Percentiles rank a stretch among this genome's conserved stretches.
phyloP scores from a whole-genome alignment of 805 yeast species.

The Saccharomycopsis sp. region DNA sequence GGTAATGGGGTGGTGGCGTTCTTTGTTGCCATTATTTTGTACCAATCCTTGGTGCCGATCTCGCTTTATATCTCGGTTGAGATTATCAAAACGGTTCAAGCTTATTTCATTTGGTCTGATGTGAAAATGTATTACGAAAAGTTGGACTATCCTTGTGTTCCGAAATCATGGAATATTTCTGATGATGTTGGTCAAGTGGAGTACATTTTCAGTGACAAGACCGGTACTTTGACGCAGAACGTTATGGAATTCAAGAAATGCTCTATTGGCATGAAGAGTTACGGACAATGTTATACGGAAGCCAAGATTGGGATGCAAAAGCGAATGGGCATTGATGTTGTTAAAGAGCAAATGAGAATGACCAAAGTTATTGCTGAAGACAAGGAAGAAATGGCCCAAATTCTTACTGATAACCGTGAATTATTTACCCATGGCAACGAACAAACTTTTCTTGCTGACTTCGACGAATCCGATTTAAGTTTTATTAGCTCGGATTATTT shows the following conservation, averaged over 20 bases:
- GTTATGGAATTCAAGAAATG: slow-evolving; percentile 78
- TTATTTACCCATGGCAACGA: slow-evolving; percentile 13
- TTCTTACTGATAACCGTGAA: slow-evolving; percentile 6
- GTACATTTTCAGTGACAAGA: slow-evolving; percentile 73
- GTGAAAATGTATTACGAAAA: slow-evolving; percentile 57
- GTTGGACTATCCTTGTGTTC: slow-evolving; percentile 68
- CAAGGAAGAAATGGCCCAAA: slow-evolving; percentile 7
- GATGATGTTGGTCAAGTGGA: slow-evolving; percentile 83
- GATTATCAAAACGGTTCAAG: slow-evolving; percentile 69
- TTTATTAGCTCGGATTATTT: slow-evolving; percentile 55
- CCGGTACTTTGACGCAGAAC: slow-evolving; percentile 78
- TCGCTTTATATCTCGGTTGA: slow-evolving; percentile 73
- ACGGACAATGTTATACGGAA: slow-evolving; percentile 72
- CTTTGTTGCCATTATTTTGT: slow-evolving; percentile 63
- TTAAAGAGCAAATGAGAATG: slow-evolving; percentile 30
- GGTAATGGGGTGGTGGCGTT: slow-evolving; percentile 59
- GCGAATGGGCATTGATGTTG: slow-evolving; percentile 54
- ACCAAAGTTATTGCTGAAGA: slow-evolving; percentile 11
- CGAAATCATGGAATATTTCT: slow-evolving; percentile 75
- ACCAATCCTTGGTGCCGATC: slow-evolving; percentile 73
- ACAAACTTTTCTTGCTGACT: slow-evolving; percentile 33
- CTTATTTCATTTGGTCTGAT: slow-evolving; percentile 66
- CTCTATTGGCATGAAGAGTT: slow-evolving; percentile 55
- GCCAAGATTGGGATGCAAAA: slow-evolving; percentile 66
- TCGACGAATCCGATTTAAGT: slow-evolving; percentile 43